phyloP scores from a whole-genome alignment of 305 asterid species.

The Solanum aculeatissimum region DNA sequence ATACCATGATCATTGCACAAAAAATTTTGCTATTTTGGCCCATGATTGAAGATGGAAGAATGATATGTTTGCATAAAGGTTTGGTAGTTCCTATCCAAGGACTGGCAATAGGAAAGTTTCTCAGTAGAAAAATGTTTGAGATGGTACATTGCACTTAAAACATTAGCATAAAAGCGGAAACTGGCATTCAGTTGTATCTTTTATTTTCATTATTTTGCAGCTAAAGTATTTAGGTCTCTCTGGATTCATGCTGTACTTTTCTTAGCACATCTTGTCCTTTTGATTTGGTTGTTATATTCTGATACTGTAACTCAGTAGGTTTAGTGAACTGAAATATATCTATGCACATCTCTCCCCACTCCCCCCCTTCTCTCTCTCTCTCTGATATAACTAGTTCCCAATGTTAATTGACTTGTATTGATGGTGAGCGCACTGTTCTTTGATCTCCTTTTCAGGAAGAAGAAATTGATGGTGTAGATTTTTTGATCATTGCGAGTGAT shows the following conservation, averaged over 20 bases:
- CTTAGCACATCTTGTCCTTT: not conserved
- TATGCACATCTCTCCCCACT: not conserved
- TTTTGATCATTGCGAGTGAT: conserved; percentile 36
- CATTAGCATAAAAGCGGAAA: not conserved
- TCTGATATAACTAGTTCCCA: not conserved
- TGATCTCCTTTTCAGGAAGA: conserved; percentile 21
- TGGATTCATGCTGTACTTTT: not conserved
- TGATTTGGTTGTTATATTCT: not conserved
- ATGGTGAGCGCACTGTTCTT: not conserved
- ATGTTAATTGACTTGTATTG: not conserved
- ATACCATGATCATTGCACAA: not conserved
- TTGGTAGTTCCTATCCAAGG: not conserved
- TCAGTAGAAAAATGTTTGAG: not conserved
- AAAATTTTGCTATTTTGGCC: not conserved
- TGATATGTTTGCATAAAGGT: not conserved
- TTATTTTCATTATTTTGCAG: not conserved
- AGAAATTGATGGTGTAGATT: conserved; percentile 30
- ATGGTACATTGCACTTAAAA: not conserved
- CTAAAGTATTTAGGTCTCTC: not conserved
- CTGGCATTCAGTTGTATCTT: not conserved
- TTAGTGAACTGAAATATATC: not conserved
- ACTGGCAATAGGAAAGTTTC: not conserved
- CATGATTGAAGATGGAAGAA: not conserved
- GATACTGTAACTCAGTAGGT: not conserved
- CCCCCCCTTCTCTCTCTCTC: not conserved